Percentiles rank a stretch among this genome's conserved stretches.
These are phyloP conservation scores for Barnettozyma sucrosica DNA, from an alignment of 805 yeast genomes.

Conservation along the genomic window DNA sequence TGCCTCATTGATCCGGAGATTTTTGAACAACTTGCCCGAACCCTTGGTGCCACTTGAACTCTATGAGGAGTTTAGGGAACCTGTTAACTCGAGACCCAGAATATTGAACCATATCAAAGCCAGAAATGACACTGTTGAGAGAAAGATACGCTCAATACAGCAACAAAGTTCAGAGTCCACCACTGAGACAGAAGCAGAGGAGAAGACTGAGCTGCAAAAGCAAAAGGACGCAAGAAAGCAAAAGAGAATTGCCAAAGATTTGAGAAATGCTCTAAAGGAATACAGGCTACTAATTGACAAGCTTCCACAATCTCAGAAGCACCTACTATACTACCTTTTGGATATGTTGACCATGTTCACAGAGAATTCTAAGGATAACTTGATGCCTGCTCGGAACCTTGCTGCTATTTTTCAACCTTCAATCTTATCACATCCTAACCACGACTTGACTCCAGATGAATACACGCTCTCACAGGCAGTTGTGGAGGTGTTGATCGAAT, in stretches of 20 bases:
- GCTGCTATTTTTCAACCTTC: conserved; percentile 98
- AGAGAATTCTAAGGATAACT: conserved; percentile 65
- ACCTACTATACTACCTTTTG: conserved; percentile 76
- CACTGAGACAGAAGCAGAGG: conserved; percentile 13
- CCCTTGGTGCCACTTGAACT: conserved; percentile 78
- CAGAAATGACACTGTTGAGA: conserved; percentile 40
- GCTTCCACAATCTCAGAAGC: conserved; percentile 75
- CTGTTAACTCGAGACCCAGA: conserved; percentile 58
- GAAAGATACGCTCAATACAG: conserved; percentile 29
- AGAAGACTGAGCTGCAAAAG: conserved; percentile 26
- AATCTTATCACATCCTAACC: conserved; percentile 86
- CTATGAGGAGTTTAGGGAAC: conserved; percentile 76
- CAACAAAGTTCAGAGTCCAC: conserved; percentile 5
- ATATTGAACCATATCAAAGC: conserved; percentile 60
- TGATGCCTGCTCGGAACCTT: conserved; percentile 88
- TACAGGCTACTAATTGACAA: conserved; percentile 63
- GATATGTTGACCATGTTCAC: conserved; percentile 85
- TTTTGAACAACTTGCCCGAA: conserved; percentile 81
- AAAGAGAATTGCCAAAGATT: conserved; percentile 56
- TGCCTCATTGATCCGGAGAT: conserved; percentile 82
- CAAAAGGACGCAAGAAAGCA: conserved; percentile 34
- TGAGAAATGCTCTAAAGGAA: conserved; percentile 61
- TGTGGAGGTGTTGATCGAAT: conserved; percentile 83
- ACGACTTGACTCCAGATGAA: conserved; percentile 89
- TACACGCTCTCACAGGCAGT: conserved; percentile 82